Conservation (phyloP, 202 grass and related monocot species). For the Carex arenaria region DNA sequence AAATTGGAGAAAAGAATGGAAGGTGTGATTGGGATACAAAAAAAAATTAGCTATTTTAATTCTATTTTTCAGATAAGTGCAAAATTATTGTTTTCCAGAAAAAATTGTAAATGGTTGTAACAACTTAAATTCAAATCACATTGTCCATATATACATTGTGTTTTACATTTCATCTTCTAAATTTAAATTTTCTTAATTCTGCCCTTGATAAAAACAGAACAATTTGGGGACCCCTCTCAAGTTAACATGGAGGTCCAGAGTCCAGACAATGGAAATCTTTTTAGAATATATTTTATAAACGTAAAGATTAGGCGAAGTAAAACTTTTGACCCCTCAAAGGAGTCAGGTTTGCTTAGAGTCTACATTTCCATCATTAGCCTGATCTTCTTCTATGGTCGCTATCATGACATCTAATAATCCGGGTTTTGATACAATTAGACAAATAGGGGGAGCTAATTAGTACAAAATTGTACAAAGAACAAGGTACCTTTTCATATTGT, state of each 20-base stretch:
- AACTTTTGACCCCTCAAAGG: slow-evolving; percentile 6
- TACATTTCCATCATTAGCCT: slow-evolving; percentile 25
- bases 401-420: slow-evolving; percentile 9
- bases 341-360: slow-evolving; percentile 16
- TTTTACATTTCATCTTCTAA: too few species aligned
- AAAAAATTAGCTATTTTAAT: too few species aligned
- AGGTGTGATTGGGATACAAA: too few species aligned
- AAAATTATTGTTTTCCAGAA: too few species aligned
- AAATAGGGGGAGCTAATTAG: background rate
- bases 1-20: too few species aligned
- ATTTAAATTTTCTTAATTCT: too few species aligned
- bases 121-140: too few species aligned
- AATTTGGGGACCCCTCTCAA: background rate
- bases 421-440: background rate
- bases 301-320: background rate
- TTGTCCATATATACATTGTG: too few species aligned
- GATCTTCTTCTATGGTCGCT: slow-evolving; percentile 11
- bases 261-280: background rate
- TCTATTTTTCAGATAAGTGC: too few species aligned
- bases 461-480: slow-evolving; percentile 12
- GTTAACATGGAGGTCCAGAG: too few species aligned
- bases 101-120: too few species aligned
- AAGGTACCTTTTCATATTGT: background rate
- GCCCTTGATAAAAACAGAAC: too few species aligned
- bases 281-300: background rate